Evolutionary conservation across 257 asterid species (phyloP), one percentile per base, ranked within the genome.

Genomic region (Misopates orontium): DNA sequence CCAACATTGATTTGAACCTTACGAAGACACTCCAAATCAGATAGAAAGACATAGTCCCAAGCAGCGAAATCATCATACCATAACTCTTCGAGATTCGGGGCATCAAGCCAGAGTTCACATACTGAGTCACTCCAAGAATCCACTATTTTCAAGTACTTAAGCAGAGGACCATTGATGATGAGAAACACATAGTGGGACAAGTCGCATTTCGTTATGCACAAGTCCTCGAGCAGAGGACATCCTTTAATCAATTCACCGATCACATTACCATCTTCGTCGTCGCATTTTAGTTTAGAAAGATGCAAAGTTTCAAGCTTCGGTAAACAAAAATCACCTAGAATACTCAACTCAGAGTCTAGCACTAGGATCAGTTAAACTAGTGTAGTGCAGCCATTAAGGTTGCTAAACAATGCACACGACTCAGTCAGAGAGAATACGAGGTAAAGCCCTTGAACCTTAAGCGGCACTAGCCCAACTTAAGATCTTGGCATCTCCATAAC

Each of bases 1-100:
- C 47, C 63, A 40, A 39, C 19, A 13, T 40, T 50, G 62, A 61
- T n/a, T 5, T 12, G 64, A 62, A 47, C 31, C 39, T 19, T 66
- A 21, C 14, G 28, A 60, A 60, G 70, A 36, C 60, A 14, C 23
- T 32, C 20, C 5, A 66, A 15, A 10, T 6, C 1, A 16, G 15
- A 40, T 0, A n/a, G n/a, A n/a, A n/a, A n/a, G 4, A 0, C 3
- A 17, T 36, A 12, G 4, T 6, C 19, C 18, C n/a, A 3, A 14
- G 28, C 31, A 59, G 51, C 18, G 42, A 18, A 31, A 32, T 32
- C 20, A 28, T n/a, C n/a, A n/a, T n/a, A 12, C 11, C 16, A 28
- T 6, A 57, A 19, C 8, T 3, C 42, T 42, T 39, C 12, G 39
- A 59, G 65, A 21, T 18, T 18, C 17, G 65, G 65, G 51, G 65